Conservation (phyloP, 192 early-diverging fungal genomes). For the Ramicandelaber brevisporus region DNA sequence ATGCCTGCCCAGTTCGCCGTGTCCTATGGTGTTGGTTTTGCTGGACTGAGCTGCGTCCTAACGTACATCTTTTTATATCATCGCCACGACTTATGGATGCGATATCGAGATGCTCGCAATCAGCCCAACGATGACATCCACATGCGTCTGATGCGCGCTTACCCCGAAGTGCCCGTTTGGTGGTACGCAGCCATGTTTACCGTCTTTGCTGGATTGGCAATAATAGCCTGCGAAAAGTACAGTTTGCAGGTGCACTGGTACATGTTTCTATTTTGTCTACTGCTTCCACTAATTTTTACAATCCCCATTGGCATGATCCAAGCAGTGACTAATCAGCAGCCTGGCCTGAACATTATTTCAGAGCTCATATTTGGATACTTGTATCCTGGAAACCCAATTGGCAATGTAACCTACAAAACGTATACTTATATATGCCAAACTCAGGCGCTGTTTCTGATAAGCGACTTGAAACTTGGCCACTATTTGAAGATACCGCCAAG, state of each 20-base stretch:
- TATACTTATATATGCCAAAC: slow-evolving; percentile 45
- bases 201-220: slow-evolving; percentile 14
- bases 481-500: slow-evolving; percentile 68
- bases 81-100: slow-evolving; percentile 20
- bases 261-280: slow-evolving; percentile 38
- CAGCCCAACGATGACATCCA: slow-evolving; percentile 40
- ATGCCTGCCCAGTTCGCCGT: slow-evolving; percentile 47
- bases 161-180: slow-evolving; percentile 45
- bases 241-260: slow-evolving; percentile 54
- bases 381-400: slow-evolving; percentile 53
- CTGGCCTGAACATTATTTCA: slow-evolving; percentile 55
- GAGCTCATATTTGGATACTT: slow-evolving; percentile 61
- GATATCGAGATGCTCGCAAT: slow-evolving; percentile 19
- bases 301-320: slow-evolving; percentile 63
- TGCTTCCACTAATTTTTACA: slow-evolving; percentile 30
- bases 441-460: slow-evolving; percentile 44
- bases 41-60: slow-evolving; percentile 28
- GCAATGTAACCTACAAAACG: slow-evolving; percentile 64
- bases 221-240: slow-evolving; percentile 19
- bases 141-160: slow-evolving; percentile 35
- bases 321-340: slow-evolving; percentile 46
- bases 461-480: slow-evolving; percentile 49
- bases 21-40: slow-evolving; percentile 40
- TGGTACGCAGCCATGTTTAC: slow-evolving; percentile 40
- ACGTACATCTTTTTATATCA: slow-evolving; percentile 20